Evolutionary conservation across 2,329 filamentous ascomycete genomes (phyloP), one percentile per base, ranked within the genome.

Genomic region (Ceratocystis smalleyi): DNA sequence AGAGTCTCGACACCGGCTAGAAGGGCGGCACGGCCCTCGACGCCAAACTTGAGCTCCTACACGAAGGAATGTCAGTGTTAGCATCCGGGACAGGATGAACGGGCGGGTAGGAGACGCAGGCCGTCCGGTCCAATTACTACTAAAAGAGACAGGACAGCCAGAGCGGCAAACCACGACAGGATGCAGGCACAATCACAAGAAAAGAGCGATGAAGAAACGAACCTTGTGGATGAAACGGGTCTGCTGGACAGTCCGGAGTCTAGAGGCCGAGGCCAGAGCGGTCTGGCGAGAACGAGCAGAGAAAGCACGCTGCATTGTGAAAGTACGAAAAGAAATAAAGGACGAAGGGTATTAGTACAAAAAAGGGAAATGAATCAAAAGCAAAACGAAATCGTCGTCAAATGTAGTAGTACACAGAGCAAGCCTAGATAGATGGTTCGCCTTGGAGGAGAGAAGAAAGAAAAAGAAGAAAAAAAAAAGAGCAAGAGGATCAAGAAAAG

Each of bases 181-280:
- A n/a, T 4, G 24, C 8, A 35, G 24, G n/a, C 19, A 5, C 40
- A n/a, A 40, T 5, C 3, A 19, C 30, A 15, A 15, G 5, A 35
- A 55, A 27, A 27, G 30, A 30, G 12, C 7, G n/a, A 45, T 7
- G 15, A 12, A 19, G 17, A 30, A 45, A 59, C 65, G 6, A 81
- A 95, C 91, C 89, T 97, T 97, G 84, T 97, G 92, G 70, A 92
- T 90, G 76, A 95, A 99, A 75, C 94, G 85, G 76, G 95, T 84
- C 80, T 97, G 92, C 77, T 95, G 90, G 71, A 79, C 77, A 67
- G 85, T 79, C 72, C 85, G 84, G 75, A 86, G 80, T 74, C 78
- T 77, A 70, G 84, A 78, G 75, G 81, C 82, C 74, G 87, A 83
- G 69, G 85, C 87, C 71, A 92, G 84, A 80, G 86, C 84, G 70